Percentiles rank a stretch among this genome's conserved stretches.
phyloP scores from a whole-genome alignment of 2,329 filamentous ascomycete species.

The Verticillium nonalfalfae region DNA sequence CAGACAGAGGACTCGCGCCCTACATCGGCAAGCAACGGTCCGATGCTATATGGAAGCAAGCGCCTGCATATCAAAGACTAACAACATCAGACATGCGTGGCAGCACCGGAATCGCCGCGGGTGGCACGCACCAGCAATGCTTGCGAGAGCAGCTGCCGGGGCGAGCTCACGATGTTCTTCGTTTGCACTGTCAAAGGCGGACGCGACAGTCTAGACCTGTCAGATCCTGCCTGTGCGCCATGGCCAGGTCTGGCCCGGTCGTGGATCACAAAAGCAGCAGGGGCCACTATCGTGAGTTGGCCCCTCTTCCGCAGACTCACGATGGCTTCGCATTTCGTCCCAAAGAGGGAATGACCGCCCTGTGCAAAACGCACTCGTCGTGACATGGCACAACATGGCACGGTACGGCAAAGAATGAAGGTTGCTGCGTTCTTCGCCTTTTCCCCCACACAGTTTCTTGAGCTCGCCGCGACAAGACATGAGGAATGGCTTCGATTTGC shows the following conservation, averaged over 20 bases:
- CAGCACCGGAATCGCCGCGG: background rate
- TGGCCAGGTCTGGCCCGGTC: constrained; percentile 1
- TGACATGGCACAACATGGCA: background rate
- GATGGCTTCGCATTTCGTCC: background rate
- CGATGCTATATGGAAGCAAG: background rate
- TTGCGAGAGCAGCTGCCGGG: background rate
- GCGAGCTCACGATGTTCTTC: background rate
- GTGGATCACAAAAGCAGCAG: background rate
- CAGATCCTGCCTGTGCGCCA: background rate
- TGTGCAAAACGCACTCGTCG: background rate
- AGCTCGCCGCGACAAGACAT: background rate
- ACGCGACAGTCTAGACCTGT: background rate
- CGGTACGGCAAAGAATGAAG: too few relatives aligned
- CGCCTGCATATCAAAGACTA: background rate
- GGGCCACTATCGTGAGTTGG: background rate
- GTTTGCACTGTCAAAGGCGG: background rate
- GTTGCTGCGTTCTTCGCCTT: too few relatives aligned
- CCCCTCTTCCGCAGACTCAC: background rate
- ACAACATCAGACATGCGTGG: background rate
- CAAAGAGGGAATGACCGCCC: background rate
- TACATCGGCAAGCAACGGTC: too few relatives aligned
- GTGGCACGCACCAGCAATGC: background rate
- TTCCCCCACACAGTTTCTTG: too few relatives aligned
- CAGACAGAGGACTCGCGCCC: too few relatives aligned
- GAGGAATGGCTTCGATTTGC: background rate